Percentiles rank a stretch among this genome's conserved stretches.
phyloP scores from a whole-genome alignment of 352 stramenopile species.

The Plasmopara halstedii region DNA sequence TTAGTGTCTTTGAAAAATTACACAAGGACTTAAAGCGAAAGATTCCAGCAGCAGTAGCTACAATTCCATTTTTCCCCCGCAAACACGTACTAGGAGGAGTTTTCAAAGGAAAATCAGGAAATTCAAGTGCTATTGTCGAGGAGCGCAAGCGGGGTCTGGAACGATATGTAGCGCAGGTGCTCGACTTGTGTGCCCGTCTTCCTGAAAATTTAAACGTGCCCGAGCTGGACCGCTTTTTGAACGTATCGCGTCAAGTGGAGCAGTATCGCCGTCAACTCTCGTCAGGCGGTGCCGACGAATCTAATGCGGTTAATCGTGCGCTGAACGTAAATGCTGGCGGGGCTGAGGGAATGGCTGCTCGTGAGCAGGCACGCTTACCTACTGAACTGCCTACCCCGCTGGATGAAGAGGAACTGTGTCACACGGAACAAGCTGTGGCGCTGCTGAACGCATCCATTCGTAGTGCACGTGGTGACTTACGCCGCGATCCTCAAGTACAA shows the following conservation, averaged over 20 bases:
- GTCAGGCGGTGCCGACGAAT: slow-evolving; percentile 17
- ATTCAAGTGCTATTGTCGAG: slow-evolving; percentile 81
- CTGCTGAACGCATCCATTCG: slow-evolving; percentile 74
- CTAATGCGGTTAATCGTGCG: slow-evolving; percentile 24
- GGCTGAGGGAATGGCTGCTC: slow-evolving; percentile 69
- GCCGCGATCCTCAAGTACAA: slow-evolving; percentile 72
- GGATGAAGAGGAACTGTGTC: slow-evolving; percentile 77
- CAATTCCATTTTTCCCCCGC: slow-evolving; percentile 57
- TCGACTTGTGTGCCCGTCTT: slow-evolving; percentile 76
- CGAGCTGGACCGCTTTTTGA: slow-evolving; percentile 82
- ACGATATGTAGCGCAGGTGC: slow-evolving; percentile 74
- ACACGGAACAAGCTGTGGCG: slow-evolving; percentile 76
- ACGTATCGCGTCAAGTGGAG: slow-evolving; percentile 79
- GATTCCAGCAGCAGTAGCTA: slow-evolving; percentile 23
- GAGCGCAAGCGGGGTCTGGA: slow-evolving; percentile 78
- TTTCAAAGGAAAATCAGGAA: slow-evolving; percentile 79
- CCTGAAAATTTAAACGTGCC: slow-evolving; percentile 75
- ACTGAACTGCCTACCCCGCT: slow-evolving; percentile 79
- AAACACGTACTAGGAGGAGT: slow-evolving; percentile 81
- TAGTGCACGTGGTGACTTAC: slow-evolving; percentile 71
- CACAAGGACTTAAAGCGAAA: slow-evolving; percentile 31
- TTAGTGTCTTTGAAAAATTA: slow-evolving; percentile 30
- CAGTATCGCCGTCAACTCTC: slow-evolving; percentile 72
- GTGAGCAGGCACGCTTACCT: slow-evolving; percentile 68
- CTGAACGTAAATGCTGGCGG: slow-evolving; percentile 60